Base-by-base conservation (phyloP, 2,329 filamentous ascomycete species). In the Clonostachys rhizophaga region DNA sequence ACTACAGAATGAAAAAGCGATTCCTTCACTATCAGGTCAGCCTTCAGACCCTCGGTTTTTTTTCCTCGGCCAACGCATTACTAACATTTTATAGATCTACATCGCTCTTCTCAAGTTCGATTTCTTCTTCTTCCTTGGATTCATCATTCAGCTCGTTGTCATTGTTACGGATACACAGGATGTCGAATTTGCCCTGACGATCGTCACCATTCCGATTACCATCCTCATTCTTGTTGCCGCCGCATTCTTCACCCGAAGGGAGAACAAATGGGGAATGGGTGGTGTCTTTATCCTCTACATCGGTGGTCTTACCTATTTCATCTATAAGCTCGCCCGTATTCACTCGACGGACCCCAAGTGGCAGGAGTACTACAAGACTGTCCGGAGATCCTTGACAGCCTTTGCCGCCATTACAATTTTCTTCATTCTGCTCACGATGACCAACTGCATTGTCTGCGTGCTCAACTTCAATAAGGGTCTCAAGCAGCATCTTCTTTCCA, bases 91-190 rank as follows among this genome's bases (percentile, higher is more conserved):
- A 34, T 52, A 96, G 91, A 91, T 99, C 66, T 99, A 96, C 69
- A 96, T 99, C 60, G 90, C 94, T 36, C 80, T 99, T 11, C 79
- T 99, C 54, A 99, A 99, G 69, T 99, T 99, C 66, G 94, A 99
- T 71, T 97, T 99, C 70, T 99, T 99, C 83, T 97, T 99, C 76
- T 99, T 99, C 78, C 83, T 99, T 44, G 94, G 92, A 47, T 99
- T 99, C 67, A 97, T 94, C 7, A 89, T 99, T 42, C 94, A 99
- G 63, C 99, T 99, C 67, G 80, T 97, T 46, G 92, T 99, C 57
- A 87, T 97, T 49, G 91, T 99, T 50, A 85, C 81, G 41, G 74
- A 76, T 41, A 79, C 74, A 50, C 78, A 78, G 43, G 79, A 86
- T 52, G 74, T 83, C 58, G 94, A 99, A 66, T 89, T 94, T 58